phyloP scores from a whole-genome alignment of 2,329 filamentous ascomycete genomes.

The Colletotrichum abscissum region DNA sequence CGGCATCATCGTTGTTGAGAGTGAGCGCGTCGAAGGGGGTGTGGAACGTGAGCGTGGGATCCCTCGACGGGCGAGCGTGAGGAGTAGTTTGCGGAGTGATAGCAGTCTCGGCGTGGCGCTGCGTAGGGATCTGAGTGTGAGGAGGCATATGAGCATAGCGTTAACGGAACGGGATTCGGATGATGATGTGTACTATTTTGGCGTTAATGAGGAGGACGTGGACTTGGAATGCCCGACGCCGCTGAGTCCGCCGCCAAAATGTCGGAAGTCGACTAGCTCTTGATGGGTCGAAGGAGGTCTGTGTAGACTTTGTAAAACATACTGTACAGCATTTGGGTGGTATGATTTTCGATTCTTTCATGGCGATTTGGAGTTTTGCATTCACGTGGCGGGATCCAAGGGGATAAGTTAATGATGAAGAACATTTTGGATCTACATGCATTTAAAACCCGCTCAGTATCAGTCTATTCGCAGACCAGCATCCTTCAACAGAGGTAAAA shows the following conservation, averaged over 20 bases:
- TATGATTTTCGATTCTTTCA: background rate
- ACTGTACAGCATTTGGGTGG: background rate
- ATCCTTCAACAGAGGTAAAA: background rate
- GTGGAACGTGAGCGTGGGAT: background rate
- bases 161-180: constrained; percentile 31
- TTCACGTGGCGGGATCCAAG: background rate
- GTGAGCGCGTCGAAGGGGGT: background rate
- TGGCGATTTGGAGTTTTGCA: background rate
- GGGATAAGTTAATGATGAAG: background rate
- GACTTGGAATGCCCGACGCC: constrained; percentile 24
- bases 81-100: constrained; percentile 15
- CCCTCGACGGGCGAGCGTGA: background rate
- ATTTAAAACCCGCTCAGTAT: background rate
- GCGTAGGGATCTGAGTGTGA: background rate
- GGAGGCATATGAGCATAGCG: constrained; percentile 21
- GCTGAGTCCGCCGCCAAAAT: constrained; percentile 26
- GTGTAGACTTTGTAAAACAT: background rate
- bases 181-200: constrained; percentile 28
- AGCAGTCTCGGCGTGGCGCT: background rate
- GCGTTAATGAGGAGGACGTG: constrained; percentile 14
- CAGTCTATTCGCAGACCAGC: background rate
- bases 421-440: no score
- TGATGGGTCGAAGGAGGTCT: background rate
- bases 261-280: background rate
- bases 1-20: background rate